Conservation (phyloP, 1,284 basidiomycete genomes). For the Ganoderma resinaceum region DNA sequence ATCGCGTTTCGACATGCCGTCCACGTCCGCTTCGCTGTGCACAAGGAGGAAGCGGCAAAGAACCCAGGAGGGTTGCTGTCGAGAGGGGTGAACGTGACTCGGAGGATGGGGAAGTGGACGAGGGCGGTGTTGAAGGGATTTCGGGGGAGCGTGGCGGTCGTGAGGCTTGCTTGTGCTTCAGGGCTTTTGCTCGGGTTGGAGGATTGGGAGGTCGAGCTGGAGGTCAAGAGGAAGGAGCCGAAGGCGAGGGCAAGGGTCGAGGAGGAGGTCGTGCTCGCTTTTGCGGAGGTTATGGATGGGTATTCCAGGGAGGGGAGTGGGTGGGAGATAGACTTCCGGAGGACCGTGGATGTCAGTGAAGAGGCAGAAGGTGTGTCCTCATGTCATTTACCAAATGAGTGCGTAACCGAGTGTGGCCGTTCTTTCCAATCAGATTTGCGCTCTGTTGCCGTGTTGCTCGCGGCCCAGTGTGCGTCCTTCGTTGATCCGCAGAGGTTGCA, state of each 20-base stretch:
- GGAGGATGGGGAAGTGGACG: conserved; percentile 59
- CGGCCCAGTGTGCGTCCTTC: conserved; percentile 62
- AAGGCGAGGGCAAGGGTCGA: conserved; percentile 52
- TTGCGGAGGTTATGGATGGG: conserved; percentile 76
- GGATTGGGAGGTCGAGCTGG: conserved; percentile 52
- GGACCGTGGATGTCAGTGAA: conserved; percentile 45
- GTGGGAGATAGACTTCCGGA: conserved; percentile 74
- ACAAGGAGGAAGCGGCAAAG: conserved; percentile 43
- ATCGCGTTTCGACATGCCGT: conserved; percentile 69
- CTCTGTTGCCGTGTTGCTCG: conserved; percentile 52
- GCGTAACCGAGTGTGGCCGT: too few species aligned
- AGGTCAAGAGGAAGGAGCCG: conserved; percentile 30
- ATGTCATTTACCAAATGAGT: not conserved
- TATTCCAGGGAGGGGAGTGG: conserved; percentile 50
- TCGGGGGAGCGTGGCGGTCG: conserved; percentile 64
- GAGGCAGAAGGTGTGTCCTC: conserved; percentile 35
- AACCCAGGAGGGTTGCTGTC: conserved; percentile 47
- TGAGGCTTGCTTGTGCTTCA: conserved; percentile 63
- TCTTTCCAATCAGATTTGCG: conserved; percentile 40
- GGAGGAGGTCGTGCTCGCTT: conserved; percentile 67
- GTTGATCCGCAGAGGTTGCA: conserved; percentile 59
- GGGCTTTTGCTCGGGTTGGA: conserved; percentile 71
- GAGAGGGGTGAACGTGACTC: conserved; percentile 47
- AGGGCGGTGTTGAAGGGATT: conserved; percentile 65
- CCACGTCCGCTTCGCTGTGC: conserved; percentile 57